Evolutionary conservation across 225 moss, liverwort and hornwort genomes (phyloP).

Genomic region (Pleurozium schreberi): DNA sequence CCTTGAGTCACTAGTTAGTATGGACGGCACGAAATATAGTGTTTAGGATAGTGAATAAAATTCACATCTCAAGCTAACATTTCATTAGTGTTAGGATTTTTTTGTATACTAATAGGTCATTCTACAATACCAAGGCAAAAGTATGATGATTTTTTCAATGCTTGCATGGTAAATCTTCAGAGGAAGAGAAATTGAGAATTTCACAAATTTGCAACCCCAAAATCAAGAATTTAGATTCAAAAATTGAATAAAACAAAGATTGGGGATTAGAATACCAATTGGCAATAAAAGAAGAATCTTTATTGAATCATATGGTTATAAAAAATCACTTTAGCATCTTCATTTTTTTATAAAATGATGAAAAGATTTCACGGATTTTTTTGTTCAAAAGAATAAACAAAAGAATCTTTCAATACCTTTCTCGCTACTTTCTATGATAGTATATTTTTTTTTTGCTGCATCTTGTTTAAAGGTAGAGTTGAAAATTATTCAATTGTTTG

Average conservation of each 20-base stretch:
- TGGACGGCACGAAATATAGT: fast-evolving
- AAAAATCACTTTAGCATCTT: not conserved
- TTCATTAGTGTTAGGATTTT: not conserved
- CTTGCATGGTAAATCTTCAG: not conserved
- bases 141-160: not conserved
- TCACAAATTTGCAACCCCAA: not conserved
- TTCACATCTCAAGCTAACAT: not conserved
- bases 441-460: too few species aligned
- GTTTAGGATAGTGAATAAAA: not conserved
- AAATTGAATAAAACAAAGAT: not conserved
- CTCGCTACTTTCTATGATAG: not conserved
- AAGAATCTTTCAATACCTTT: not conserved
- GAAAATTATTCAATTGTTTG: too few species aligned
- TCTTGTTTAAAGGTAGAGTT: too few species aligned
- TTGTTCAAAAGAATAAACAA: not conserved
- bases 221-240: not conserved
- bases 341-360: not conserved
- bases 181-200: not conserved
- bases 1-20: not conserved
- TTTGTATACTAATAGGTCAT: not conserved
- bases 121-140: not conserved
- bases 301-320: fast-evolving
- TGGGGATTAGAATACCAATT: too few species aligned
- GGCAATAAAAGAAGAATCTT: not conserved
- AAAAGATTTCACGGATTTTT: not conserved